Evolutionary conservation across 148 eudicot species (phyloP), one percentile per base, ranked within the genome.

Genomic region (Rhododendron molle): DNA sequence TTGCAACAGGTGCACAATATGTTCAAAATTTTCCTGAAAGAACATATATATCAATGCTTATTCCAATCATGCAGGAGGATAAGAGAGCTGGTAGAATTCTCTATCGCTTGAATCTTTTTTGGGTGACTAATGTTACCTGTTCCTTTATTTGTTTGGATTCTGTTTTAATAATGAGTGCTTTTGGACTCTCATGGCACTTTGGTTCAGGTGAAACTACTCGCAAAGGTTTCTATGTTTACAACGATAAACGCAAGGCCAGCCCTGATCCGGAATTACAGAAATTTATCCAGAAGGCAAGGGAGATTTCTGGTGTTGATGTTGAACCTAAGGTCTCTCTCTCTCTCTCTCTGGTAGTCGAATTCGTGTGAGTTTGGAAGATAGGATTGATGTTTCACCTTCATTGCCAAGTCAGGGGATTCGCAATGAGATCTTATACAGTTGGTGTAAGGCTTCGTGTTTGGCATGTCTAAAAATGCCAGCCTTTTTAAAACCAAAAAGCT

Each of bases 11-110:
- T 23, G 83, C 85, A 72, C 98, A 95, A 84, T 96, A 90, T 83
- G 86, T 96, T 78, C 85, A 91, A 86, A 94, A 94, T 89, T 95
- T 95, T 86, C 92, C 96, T 0, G 99, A 95, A 76, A 94, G 99
- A 87, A 90, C 95, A 21, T 96, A 95, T 80, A 94, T 90, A 85
- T 96, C 99, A n/a, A 91, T 93, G 96, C 83, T 96, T 69, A 91
- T 96, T 38, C 99, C 98, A 40, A 93, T 96, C 60, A 85, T 96
- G 98, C 96, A 93, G 89, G 98, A 95, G 91, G 99, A 95, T 88
- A 95, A 95, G 87, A 95, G 99, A 89, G 94, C 95, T 56, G 99
- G 99, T 95, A 90, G 28, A 79, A 56, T 85, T 81, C 8, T 84
- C 26, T 5, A 8, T 85, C 16, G 8, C 44, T 76, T 83, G 43